These are phyloP conservation scores for Clitopilus passeckerianus DNA, from an alignment of 768 basidiomycete species.

Conservation along the genomic window DNA sequence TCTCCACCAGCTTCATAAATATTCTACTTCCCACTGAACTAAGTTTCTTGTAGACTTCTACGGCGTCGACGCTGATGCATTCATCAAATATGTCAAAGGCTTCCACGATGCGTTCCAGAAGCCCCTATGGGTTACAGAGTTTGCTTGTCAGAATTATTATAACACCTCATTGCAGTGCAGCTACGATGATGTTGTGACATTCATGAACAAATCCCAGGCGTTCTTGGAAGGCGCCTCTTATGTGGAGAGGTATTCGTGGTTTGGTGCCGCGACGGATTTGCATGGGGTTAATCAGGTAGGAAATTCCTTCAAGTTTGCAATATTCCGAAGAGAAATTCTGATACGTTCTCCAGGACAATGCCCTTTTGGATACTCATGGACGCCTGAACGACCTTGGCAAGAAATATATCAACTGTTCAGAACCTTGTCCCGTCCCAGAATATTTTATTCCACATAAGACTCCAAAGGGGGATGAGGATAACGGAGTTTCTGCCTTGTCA, in stretches of 20 bases:
- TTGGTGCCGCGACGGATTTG: conserved; percentile 40
- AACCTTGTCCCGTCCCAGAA: not conserved
- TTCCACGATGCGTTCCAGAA: conserved; percentile 35
- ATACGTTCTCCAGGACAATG: not conserved
- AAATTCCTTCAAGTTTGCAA: no score
- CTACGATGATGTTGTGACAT: conserved; percentile 32
- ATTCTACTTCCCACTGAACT: not conserved
- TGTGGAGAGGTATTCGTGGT: conserved; percentile 59
- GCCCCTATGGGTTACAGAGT: conserved; percentile 58
- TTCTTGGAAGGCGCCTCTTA: conserved; percentile 49
- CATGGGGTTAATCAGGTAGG: conserved; percentile 42
- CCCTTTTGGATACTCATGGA: not conserved
- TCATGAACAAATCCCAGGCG: conserved; percentile 44
- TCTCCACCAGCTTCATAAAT: conserved; percentile 1
- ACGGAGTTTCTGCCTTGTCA: no score
- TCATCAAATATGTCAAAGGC: not conserved
- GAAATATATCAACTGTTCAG: not conserved
- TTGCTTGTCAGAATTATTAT: conserved; percentile 50
- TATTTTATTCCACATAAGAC: not conserved
- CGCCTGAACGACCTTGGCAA: not conserved
- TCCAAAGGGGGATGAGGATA: not conserved
- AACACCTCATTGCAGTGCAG: conserved; percentile 37
- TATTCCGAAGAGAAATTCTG: no score
- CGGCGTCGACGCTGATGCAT: not conserved
- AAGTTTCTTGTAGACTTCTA: not conserved